Evolutionary conservation across 306 rosid species (phyloP), one percentile per base, ranked within the genome.

Genomic region (Pterocarpus santalinus): DNA sequence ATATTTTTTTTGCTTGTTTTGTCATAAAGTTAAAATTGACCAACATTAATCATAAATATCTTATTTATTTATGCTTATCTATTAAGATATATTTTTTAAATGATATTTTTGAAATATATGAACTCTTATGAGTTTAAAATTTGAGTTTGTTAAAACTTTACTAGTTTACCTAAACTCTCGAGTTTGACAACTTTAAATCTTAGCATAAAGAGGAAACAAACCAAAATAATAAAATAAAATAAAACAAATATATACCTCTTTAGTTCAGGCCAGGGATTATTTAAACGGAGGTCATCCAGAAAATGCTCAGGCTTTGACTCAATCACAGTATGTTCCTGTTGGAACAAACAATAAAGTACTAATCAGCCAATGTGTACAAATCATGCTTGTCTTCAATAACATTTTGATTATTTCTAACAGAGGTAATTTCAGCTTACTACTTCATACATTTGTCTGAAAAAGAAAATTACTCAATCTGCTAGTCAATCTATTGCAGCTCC

Each of bases 241-340:
- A 69, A 78, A 55, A 65, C 33, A 83, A 78, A 51, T 75, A 3
- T 46, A 36, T 79, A 95, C 99, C 96, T 90, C 88, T 77, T 86
- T 66, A 95, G 96, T 90, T 95, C 98, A 58, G 93, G 93, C 99
- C 99, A 95, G 63, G 99, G 98, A 83, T 92, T 95, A 89, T 95
- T 91, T 80, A 95, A 88, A 63, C 99, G 96, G 67, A 95, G 98
- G 83, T 93, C 99, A 81, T 95, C 98, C 83, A 95, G 85, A 85
- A 93, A 95, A 90, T 95, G 99, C 34, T 93, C 99, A 63, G 99
- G 99, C 88, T 95, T 95, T 66, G 99, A 90, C 85, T 95, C 99
- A 65, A 95, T 83, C 71, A 93, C 94, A 12, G 98, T 89, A 88
- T 95, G 99, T 73, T 95, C 99, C 99, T 95, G 87, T 80, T 47